Percentiles rank a stretch among this genome's conserved stretches.
phyloP scores from a whole-genome alignment of 2,329 filamentous ascomycete species.

The Pezicula rhizophila region DNA sequence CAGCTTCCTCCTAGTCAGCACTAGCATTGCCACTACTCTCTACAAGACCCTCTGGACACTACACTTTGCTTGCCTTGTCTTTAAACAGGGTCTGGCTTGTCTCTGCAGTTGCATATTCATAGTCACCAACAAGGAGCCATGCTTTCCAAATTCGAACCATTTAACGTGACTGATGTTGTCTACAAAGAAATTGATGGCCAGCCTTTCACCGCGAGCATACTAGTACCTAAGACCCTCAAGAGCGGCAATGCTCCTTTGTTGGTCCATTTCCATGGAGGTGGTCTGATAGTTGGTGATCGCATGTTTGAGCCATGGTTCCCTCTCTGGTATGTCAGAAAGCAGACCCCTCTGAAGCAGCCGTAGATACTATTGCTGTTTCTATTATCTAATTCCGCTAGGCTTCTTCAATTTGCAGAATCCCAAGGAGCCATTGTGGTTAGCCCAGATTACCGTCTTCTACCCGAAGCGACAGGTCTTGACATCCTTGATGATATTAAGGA shows the following conservation, averaged over 20 bases:
- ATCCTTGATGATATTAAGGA: conserved; percentile 40
- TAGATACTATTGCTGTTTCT: conserved; percentile 14
- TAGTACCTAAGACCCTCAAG: conserved; percentile 2
- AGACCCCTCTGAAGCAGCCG: no score
- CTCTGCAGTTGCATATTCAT: no score
- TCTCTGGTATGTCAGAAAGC: no score
- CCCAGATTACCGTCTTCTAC: conserved; percentile 44
- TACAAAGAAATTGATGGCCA: conserved; percentile 6
- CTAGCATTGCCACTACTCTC: no score
- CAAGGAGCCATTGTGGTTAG: conserved; percentile 37
- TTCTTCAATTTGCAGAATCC: conserved; percentile 31
- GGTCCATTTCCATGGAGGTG: conserved; percentile 5
- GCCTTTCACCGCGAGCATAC: background rate
- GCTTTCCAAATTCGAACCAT: conserved; percentile 3
- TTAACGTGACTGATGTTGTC: background rate
- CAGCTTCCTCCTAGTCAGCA: no score
- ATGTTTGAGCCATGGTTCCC: no score
- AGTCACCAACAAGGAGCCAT: no score
- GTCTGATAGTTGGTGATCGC: conserved; percentile 2
- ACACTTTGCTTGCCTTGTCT: no score
- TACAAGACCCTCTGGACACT: no score
- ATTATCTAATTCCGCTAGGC: conserved; percentile 25
- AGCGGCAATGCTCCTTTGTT: conserved; percentile 1
- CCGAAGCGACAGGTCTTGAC: conserved; percentile 38
- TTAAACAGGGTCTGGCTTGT: no score